A percentile compares a stretch with the other conserved stretches of the same genome.
phyloP scores from a whole-genome alignment of 169 alveolate species.

The Prorocentrum cordatum region DNA sequence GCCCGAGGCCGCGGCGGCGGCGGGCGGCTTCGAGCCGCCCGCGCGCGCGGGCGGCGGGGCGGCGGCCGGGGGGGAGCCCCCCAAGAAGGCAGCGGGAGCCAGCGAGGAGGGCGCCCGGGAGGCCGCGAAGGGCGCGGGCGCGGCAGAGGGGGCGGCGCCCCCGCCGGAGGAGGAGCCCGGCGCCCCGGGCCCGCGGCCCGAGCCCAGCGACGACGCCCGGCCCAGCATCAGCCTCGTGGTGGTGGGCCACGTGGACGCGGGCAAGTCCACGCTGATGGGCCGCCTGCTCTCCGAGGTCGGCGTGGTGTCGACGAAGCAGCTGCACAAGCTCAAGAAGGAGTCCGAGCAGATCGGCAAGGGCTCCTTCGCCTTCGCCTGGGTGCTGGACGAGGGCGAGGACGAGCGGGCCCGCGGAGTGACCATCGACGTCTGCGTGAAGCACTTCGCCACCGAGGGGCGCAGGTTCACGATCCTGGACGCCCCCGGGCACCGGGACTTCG shows the following conservation, averaged over 20 bases:
- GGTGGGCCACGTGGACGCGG: conserved; percentile 83
- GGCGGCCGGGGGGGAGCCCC: no score
- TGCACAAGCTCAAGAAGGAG: conserved; percentile 79
- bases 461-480: conserved; percentile 87
- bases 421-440: conserved; percentile 81
- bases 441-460: conserved; percentile 72
- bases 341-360: conserved; percentile 75
- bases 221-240: conserved; percentile 79
- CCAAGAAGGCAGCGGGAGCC: no score
- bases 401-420: conserved; percentile 82
- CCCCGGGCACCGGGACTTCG: conserved; percentile 93
- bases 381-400: conserved; percentile 77
- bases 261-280: conserved; percentile 89
- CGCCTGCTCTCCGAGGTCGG: conserved; percentile 80
- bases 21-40: no score
- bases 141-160: no score
- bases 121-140: no score
- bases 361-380: conserved; percentile 80
- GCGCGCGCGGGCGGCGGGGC: no score
- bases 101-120: no score
- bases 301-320: conserved; percentile 79
- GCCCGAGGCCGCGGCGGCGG: no score
- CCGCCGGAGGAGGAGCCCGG: no score
- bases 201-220: conserved; percentile 31
- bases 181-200: no score